Conservation (phyloP, 2,329 filamentous ascomycete genomes). For the Paraphaeosphaeria minitans region DNA sequence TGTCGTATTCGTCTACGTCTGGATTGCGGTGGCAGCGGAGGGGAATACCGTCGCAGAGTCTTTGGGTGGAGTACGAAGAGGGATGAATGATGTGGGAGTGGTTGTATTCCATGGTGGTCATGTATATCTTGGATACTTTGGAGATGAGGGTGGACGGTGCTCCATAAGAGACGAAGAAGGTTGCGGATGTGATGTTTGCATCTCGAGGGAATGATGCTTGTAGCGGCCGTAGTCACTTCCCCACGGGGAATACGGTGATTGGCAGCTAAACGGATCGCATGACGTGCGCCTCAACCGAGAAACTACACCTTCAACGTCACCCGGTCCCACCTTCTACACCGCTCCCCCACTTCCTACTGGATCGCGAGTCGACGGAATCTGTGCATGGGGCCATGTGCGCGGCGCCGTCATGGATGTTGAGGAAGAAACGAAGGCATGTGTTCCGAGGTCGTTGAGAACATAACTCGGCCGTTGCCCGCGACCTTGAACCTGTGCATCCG, state of each 20-base stretch:
- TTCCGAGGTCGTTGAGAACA: neutral
- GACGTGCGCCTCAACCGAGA: conserved; percentile 2
- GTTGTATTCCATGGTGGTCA: neutral
- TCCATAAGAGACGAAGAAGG: too few species aligned
- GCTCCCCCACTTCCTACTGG: conserved; percentile 4
- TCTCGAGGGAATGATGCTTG: neutral
- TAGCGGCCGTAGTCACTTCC: neutral
- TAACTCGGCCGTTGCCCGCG: neutral
- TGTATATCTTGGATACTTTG: neutral
- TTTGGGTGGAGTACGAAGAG: neutral
- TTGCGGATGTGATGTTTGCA: neutral
- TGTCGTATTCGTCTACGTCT: neutral
- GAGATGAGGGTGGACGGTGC: neutral
- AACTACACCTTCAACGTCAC: conserved; percentile 1
- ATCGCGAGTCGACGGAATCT: neutral
- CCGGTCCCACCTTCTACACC: neutral
- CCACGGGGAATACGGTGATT: neutral
- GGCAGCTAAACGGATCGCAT: neutral
- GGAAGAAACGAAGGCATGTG: neutral
- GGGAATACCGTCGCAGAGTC: neutral
- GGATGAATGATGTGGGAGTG: neutral
- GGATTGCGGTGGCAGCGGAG: neutral
- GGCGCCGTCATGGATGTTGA: neutral
- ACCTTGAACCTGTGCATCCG: neutral
- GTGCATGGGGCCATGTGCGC: conserved; percentile 10